Conservation (phyloP, 306 rosid species). For the Casuarina equisetifolia region DNA sequence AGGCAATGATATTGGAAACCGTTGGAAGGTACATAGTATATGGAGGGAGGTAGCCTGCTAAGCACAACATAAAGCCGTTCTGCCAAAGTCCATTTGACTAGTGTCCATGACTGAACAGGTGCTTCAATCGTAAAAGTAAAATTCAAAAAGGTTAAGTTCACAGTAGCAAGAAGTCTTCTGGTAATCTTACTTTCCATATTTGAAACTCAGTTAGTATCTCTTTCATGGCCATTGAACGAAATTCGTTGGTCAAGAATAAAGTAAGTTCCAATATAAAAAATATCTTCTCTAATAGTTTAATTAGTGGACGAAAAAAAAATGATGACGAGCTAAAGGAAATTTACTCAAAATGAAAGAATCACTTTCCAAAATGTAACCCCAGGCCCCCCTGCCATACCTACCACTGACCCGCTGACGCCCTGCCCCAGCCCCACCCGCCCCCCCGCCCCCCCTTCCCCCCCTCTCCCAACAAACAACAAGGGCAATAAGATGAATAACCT, state of each 20-base stretch:
- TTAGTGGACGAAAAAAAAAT: neutral
- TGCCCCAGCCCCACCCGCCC: no score
- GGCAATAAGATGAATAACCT: neutral
- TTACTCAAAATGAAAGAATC: neutral
- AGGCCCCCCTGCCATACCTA: no score
- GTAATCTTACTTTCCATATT: neutral
- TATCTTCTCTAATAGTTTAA: no score
- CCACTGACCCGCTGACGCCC: no score
- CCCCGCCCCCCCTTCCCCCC: no score
- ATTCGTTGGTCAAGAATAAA: neutral
- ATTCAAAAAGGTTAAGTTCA: neutral
- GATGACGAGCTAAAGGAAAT: neutral
- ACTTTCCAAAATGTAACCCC: neutral
- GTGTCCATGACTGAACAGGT: neutral
- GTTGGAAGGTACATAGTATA: slow-evolving; percentile 5
- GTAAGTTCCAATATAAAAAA: no score
- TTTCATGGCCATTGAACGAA: neutral
- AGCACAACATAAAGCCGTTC: neutral
- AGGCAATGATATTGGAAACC: neutral
- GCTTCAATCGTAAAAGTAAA: neutral
- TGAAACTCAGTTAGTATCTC: neutral
- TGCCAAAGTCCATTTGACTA: slow-evolving; percentile 7
- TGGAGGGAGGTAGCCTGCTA: neutral
- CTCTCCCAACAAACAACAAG: no score
- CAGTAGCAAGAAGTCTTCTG: neutral